Evolutionary conservation across 495 filamentous ascomycete species (phyloP).

Genomic region (Penicillium argentinense): DNA sequence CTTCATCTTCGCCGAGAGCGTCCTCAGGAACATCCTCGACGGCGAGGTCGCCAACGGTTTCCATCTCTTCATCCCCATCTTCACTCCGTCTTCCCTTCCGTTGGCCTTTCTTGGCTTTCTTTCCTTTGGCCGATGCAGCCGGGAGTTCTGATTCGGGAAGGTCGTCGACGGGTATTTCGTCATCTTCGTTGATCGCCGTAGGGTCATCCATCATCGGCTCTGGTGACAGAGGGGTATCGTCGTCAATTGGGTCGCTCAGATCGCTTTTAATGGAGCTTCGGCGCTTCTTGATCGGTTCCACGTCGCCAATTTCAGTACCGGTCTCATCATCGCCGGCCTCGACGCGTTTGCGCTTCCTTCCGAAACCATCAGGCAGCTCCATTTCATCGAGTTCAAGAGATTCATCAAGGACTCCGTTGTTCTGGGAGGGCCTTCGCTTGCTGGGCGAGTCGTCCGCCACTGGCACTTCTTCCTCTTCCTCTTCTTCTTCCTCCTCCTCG

Average conservation of each 20-base stretch:
- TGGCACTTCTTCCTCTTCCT: constrained; percentile 43
- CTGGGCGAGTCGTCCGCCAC: constrained; percentile 41
- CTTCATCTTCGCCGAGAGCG: constrained; percentile 46
- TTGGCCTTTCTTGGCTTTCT: constrained; percentile 46
- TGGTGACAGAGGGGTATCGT: constrained; percentile 20
- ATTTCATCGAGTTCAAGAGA: constrained; percentile 31
- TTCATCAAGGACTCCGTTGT: constrained; percentile 31
- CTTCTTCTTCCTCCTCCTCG: constrained; percentile 37
- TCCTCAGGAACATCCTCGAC: constrained; percentile 35
- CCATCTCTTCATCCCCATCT: constrained; percentile 40
- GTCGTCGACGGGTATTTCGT: constrained; percentile 40
- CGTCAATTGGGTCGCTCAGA: constrained; percentile 38
- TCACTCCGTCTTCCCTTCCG: constrained; percentile 42
- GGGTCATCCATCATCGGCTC: constrained; percentile 35
- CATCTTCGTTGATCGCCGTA: constrained; percentile 32
- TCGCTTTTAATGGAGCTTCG: constrained; percentile 47
- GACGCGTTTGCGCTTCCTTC: constrained; percentile 51
- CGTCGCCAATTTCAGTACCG: constrained; percentile 42
- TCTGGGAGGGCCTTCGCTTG: constrained; percentile 37
- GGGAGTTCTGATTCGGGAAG: constrained; percentile 37
- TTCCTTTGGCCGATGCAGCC: constrained; percentile 27
- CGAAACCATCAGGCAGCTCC: constrained; percentile 29
- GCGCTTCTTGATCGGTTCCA: constrained; percentile 45
- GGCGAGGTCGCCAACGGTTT: constrained; percentile 23
- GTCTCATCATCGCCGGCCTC: constrained; percentile 42